Conservation (phyloP, 1,139 yeast genomes). For the Candida anutae region DNA sequence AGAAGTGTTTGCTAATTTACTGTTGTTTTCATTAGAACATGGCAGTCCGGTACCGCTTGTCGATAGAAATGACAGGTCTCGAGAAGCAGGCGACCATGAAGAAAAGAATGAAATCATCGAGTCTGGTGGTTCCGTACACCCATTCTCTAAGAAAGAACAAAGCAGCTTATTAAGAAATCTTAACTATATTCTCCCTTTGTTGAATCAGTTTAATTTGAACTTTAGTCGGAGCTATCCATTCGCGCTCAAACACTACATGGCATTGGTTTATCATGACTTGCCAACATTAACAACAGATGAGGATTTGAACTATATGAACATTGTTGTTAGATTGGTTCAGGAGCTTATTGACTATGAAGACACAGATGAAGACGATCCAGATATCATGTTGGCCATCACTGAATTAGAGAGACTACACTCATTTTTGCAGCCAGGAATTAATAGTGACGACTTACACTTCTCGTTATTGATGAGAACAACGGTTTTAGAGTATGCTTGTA, state of each 20-base stretch:
- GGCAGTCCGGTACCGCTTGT: too few relatives aligned
- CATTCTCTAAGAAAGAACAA: constrained; percentile 12
- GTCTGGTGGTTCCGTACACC: too few relatives aligned
- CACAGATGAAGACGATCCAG: constrained; percentile 14
- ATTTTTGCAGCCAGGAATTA: not conserved
- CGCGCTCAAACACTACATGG: constrained; percentile 16
- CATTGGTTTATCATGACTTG: constrained; percentile 12
- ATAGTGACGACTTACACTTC: constrained; percentile 2
- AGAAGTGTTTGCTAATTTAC: too few relatives aligned
- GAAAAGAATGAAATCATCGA: too few relatives aligned
- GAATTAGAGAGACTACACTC: not conserved
- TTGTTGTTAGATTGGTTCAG: constrained; percentile 15
- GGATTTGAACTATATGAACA: constrained; percentile 18
- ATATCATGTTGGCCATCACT: constrained; percentile 2
- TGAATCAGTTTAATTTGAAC: constrained; percentile 21
- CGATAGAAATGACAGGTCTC: too few relatives aligned
- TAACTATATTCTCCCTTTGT: constrained; percentile 20
- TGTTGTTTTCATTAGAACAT: too few relatives aligned
- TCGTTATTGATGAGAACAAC: constrained; percentile 26
- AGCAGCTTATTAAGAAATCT: constrained; percentile 11
- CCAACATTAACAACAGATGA: constrained; percentile 13
- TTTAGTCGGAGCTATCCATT: constrained; percentile 19
- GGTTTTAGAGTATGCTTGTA: constrained; percentile 8
- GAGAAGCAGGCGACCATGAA: too few relatives aligned
- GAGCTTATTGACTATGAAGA: constrained; percentile 24